Evolutionary conservation across 345 rosid genomes (phyloP), one percentile per base, ranked within the genome.

Genomic region (Hevea brasiliensis): DNA sequence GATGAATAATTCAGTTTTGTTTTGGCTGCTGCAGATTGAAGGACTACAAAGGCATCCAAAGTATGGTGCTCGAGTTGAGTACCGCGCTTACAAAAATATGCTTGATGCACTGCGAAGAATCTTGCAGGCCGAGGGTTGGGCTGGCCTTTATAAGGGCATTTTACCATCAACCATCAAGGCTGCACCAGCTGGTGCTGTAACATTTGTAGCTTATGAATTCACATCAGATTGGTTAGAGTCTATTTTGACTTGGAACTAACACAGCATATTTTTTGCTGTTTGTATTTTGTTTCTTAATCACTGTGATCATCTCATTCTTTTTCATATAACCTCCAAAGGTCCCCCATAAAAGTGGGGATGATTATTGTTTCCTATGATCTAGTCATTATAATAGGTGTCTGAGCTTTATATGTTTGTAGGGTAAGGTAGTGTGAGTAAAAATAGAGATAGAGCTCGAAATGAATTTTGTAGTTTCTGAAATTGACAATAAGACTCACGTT

Each of bases 101-200:
- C 79, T 82, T 35, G 97, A 95, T 65, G 99, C 90, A 32, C 80
- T 91, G 1, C 68, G 70, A 13, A 90, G 83, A 76, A 95, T 95
- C 68, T 21, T 84, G 60, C 76, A 67, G 59, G 35, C 66, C 0
- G 99, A 95, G 81, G 98, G 99, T 54, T 91, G 88, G 92, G 89
- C 89, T 2, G 99, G 98, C 75, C 91, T 95, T 68, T 95, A 95
- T 72, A 95, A 95, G 79, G 99, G 99, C 65, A 88, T 95, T 47
- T 74, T 92, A 35, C 99, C 98, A 17, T 95, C 99, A 62, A 91
- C 94, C 13, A 76, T 92, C 73, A 95, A 95, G 87, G 99, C 99
- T 72, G 99, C 99, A 62, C 98, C 99, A 27, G 99, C 98, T 48
- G 92, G 97, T 67, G 99, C 99, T 48, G 96, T 95, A 45, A 95